A percentile compares a stretch with the other conserved stretches of the same genome.
phyloP scores from a whole-genome alignment of 164 flowering plant genomes.

The Buxus sempervirens region DNA sequence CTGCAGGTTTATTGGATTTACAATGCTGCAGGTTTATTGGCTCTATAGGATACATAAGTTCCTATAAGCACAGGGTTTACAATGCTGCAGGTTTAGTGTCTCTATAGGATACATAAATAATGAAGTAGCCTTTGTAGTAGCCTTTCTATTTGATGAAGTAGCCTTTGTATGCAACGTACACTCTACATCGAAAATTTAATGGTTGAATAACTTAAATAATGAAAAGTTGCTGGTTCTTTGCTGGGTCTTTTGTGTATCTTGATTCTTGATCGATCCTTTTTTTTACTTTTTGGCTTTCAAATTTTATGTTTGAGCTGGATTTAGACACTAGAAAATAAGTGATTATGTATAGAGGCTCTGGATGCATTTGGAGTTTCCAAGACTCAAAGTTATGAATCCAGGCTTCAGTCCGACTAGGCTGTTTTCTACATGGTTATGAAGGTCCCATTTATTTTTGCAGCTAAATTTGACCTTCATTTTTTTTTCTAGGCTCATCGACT shows the following conservation, averaged over 20 bases:
- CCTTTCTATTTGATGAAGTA: neutral
- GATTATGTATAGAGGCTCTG: conserved; percentile 3
- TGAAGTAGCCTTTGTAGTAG: too few relatives aligned
- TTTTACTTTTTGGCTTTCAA: neutral
- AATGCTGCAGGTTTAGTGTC: too few relatives aligned
- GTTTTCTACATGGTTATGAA: neutral
- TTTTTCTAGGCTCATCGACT: neutral
- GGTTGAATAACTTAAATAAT: neutral
- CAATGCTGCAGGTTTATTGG: too few relatives aligned
- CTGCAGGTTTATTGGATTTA: too few relatives aligned
- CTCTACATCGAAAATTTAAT: neutral
- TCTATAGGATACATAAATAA: too few relatives aligned
- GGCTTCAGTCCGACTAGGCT: neutral
- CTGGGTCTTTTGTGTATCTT: too few relatives aligned
- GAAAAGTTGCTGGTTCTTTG: neutral
- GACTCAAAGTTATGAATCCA: neutral
- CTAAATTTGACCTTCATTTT: neutral
- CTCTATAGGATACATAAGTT: too few relatives aligned
- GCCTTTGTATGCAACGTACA: neutral
- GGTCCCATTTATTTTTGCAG: neutral
- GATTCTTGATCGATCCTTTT: neutral
- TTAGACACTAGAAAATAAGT: neutral
- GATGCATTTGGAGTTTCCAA: neutral
- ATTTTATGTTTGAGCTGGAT: neutral
- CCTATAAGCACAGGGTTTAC: too few relatives aligned